Conservation (phyloP, 2,329 filamentous ascomycete genomes). For the Colletotrichum chlorophyti region DNA sequence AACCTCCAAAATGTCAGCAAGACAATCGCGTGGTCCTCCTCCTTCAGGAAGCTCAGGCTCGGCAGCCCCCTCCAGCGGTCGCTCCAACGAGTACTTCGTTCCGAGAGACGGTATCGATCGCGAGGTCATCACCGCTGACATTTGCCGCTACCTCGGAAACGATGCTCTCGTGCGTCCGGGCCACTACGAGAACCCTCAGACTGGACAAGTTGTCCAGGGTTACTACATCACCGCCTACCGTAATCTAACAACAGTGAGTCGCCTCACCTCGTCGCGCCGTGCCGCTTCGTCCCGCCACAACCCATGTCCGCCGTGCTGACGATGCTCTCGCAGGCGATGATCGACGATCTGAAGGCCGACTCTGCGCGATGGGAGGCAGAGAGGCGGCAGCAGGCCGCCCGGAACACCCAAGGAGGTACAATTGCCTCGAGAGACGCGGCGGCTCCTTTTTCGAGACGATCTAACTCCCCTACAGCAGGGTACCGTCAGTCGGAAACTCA, state of each 20-base stretch:
- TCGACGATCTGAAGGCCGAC: conserved; percentile 67
- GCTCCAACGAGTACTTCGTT: conserved; percentile 82
- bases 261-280: no score
- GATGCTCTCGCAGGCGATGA: conserved; percentile 60
- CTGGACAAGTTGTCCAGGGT: conserved; percentile 68
- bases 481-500: conserved; percentile 63
- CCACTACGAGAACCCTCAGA: conserved; percentile 69
- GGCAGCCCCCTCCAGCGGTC: conserved; percentile 47
- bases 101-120: conserved; percentile 82
- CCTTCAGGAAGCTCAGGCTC: conserved; percentile 36
- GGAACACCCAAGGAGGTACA: conserved; percentile 65
- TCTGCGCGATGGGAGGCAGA: conserved; percentile 68
- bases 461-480: conserved; percentile 66
- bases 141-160: conserved; percentile 83
- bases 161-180: conserved; percentile 81
- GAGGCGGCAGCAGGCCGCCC: conserved; percentile 61
- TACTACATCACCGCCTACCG: conserved; percentile 83
- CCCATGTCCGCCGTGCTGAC: not conserved
- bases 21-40: conserved; percentile 44
- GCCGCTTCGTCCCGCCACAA: not conserved
- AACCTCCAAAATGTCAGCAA: conserved; percentile 47
- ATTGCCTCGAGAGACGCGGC: conserved; percentile 57
- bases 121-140: conserved; percentile 84
- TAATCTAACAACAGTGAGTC: conserved; percentile 76
- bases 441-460: conserved; percentile 56